phyloP scores from a whole-genome alignment of 225 moss, liverwort and hornwort genomes.

The Polytrichum formosum region DNA sequence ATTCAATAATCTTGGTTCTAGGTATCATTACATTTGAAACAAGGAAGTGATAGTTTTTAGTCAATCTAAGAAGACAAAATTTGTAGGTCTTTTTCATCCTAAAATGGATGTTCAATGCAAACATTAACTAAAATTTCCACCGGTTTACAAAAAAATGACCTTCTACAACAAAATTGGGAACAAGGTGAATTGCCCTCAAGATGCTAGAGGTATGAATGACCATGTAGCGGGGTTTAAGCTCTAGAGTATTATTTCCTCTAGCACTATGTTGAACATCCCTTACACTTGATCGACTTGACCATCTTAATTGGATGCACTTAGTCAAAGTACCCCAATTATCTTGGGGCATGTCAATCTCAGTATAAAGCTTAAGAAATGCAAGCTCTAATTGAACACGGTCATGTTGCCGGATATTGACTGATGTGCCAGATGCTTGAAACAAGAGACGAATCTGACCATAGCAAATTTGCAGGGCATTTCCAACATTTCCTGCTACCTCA shows the following conservation, averaged over 20 bases:
- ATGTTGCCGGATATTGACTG: too few species aligned
- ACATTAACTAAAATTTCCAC: background rate
- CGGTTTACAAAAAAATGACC: background rate
- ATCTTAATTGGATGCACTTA: background rate
- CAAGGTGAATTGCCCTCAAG: background rate
- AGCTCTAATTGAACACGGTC: background rate
- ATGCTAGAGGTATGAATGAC: background rate
- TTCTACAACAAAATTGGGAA: background rate
- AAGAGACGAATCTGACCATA: too few species aligned
- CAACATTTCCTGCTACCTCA: too few species aligned
- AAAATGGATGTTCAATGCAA: too few species aligned
- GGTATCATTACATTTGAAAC: too few species aligned
- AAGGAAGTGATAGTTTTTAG: too few species aligned
- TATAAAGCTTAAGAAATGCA: background rate
- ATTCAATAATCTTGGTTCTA: too few species aligned
- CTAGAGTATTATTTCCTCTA: background rate
- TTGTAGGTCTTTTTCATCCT: too few species aligned
- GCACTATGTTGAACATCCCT: background rate
- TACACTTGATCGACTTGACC: background rate
- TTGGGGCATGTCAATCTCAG: background rate
- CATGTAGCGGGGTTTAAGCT: background rate
- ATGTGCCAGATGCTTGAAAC: too few species aligned
- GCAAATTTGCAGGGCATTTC: too few species aligned
- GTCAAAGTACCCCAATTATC: background rate
- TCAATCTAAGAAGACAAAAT: too few species aligned